These are phyloP conservation scores for Alternaria conjuncta DNA, from an alignment of 2,329 filamentous ascomycete genomes.

Conservation along the genomic window DNA sequence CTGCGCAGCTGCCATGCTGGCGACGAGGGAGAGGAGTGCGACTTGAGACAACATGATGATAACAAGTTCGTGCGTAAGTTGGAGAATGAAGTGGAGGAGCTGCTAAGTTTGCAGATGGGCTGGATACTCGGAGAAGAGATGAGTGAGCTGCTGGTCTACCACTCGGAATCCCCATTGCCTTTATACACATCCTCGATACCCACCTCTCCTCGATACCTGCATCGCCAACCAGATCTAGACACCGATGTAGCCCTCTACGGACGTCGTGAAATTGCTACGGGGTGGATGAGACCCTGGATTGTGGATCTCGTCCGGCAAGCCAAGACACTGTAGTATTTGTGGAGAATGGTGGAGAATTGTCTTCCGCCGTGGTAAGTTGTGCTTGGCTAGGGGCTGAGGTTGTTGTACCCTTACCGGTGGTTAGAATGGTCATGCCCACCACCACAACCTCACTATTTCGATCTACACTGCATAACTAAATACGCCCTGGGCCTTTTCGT, in stretches of 20 bases:
- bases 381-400: slow-evolving; percentile 4
- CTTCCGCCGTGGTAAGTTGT: slow-evolving; percentile 3
- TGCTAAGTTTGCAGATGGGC: background rate
- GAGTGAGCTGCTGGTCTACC: background rate
- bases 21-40: slow-evolving; percentile 29
- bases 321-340: slow-evolving; percentile 12
- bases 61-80: background rate
- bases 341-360: slow-evolving; percentile 16
- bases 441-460: background rate
- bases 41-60: slow-evolving; percentile 28
- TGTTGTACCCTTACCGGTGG: slow-evolving; percentile 3
- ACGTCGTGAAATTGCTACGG: slow-evolving; percentile 10
- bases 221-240: background rate
- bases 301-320: background rate
- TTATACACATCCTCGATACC: background rate
- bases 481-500: background rate
- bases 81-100: background rate
- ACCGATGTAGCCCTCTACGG: background rate
- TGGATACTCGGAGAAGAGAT: background rate
- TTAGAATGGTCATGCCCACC: slow-evolving; percentile 5
- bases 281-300: background rate
- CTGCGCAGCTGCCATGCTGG: slow-evolving; percentile 36
- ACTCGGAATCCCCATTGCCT: background rate
- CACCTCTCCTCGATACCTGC: background rate
- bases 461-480: background rate